Conservation (phyloP, 169 alveolate species). For the Plasmodium gallinaceum region DNA sequence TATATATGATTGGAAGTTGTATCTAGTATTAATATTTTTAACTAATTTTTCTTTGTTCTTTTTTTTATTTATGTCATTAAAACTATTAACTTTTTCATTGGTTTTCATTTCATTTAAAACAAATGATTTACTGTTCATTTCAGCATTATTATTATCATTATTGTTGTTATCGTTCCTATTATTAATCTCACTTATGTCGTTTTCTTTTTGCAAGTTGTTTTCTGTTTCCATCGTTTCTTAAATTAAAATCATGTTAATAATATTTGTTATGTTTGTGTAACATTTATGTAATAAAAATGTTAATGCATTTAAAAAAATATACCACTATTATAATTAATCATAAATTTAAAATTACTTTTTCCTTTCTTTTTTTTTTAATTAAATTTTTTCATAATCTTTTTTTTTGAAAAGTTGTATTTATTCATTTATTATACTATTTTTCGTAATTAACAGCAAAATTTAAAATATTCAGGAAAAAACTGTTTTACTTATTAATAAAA, state of each 20-base stretch:
- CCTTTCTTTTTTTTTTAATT: neutral
- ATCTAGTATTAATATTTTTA: neutral
- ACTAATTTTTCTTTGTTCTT: neutral
- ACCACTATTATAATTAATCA: neutral
- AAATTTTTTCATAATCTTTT: too few relatives aligned
- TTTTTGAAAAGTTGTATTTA: too few relatives aligned
- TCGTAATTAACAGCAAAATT: too few relatives aligned
- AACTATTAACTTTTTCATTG: slow-evolving; percentile 9
- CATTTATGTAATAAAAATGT: too few relatives aligned
- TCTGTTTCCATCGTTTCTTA: too few relatives aligned
- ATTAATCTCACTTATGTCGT: neutral
- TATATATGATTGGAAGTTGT: neutral
- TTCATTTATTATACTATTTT: too few relatives aligned
- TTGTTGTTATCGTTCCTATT: neutral
- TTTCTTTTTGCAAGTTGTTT: neutral
- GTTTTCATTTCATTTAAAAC: neutral
- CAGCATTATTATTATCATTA: neutral
- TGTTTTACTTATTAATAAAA: too few relatives aligned
- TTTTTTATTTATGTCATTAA: slow-evolving; percentile 11
- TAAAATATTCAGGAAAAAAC: too few relatives aligned
- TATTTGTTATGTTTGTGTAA: too few relatives aligned
- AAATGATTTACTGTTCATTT: neutral
- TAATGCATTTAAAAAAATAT: too few relatives aligned
- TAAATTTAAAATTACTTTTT: slow-evolving; percentile 4
- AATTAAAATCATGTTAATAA: too few relatives aligned